Evolutionary conservation across 148 eudicot species (phyloP), one percentile per base, ranked within the genome.

Genomic region (Arctostaphylos glauca): DNA sequence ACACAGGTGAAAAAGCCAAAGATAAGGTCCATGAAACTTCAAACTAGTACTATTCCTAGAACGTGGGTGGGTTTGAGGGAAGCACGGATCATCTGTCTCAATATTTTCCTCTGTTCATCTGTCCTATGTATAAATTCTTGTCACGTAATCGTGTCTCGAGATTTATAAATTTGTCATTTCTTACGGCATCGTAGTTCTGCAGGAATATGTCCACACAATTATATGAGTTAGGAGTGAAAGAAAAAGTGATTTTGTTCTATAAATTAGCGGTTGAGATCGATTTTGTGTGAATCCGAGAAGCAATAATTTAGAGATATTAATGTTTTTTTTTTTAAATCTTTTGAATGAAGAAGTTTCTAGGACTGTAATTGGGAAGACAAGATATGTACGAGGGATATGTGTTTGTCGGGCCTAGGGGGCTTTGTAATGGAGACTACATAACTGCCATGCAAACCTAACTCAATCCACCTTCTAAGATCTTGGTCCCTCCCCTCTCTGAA

Each of bases 361-460:
- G 16, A 43, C 5, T 31, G 43, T 41, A 25, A 16, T 41, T 31
- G 71, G 12, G 31, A 25, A 66, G 71, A 66, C 71, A 21, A 59
- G 8, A 31, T 60, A 7, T 18, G 25, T 6, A 21, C 31, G n/a
- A n/a, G 13, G 67, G 67, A 7, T 19, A 3, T 59, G 68, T 10
- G 9, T 31, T 10, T 66, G 71, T 66, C 43, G 71, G 71, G 43
- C 23, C 71, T 66, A 12, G 71, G 4, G 43, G 71, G 44, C 7
- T 12, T 12, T 10, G 5, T 66, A 43, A 66, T 43, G 10, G 43
- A 66, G 71, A 66, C 71, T 4, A 25, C 43, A 31, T 66, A 66
- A 66, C 71, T 66, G 71, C 71, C 71, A 66, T 66, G 71, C 71
- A 66, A 66, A 66, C 71, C 71, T 66, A 66, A 66, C 71, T 25